Base-by-base conservation (phyloP, 2,329 filamentous ascomycete species). In the Alternaria conjuncta region DNA sequence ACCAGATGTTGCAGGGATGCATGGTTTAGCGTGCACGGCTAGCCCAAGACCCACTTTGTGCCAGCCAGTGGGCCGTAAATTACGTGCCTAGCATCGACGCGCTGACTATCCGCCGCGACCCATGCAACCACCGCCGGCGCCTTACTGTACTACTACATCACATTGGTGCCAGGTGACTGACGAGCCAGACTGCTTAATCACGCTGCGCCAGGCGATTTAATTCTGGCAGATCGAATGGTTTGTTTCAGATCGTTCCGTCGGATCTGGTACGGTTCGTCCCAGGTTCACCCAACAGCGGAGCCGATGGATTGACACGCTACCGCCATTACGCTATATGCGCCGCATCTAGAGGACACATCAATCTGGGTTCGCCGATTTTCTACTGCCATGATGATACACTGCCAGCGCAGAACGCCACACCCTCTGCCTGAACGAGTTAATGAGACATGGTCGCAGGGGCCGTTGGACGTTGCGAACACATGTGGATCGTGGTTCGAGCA, bases 201-300 rank as follows among this genome's bases (percentile, higher is more conserved):
- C 28, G 20, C 12, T 18, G 23, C 4, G 8, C 21, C 45, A 47
- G 21, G 45, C 13, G 21, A 41, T 41, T 18, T 41, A 28, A 23
- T 23, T 23, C 20, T 23, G 20, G 28, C 7, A 15, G 8, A 51
- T 32, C 18, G 25, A 21, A 30, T n/a, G 9, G 13, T 25, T 11
- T 23, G 49, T 53, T 53, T 53, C 49, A 47, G 9, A 69, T 63
- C 60, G 57, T 62, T 53, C 49, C 20, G 30, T 53, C 49, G 49
- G 67, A 72, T 66, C 68, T 51, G 65, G 66, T 65, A 64, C 62
- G 64, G 67, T 71, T 71, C 67, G 67, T 68, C 55, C 66, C 66
- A 70, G 64, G 67, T 70, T 71, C 66, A 57, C 65, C 67, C 60
- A 67, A 66, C 68, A 70, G 68, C 68, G 66, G 68, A 60, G 53